Percentiles rank a stretch among this genome's conserved stretches.
Conservation (phyloP, 1,284 basidiomycete species). For the Apiotrichum porosum region DNA sequence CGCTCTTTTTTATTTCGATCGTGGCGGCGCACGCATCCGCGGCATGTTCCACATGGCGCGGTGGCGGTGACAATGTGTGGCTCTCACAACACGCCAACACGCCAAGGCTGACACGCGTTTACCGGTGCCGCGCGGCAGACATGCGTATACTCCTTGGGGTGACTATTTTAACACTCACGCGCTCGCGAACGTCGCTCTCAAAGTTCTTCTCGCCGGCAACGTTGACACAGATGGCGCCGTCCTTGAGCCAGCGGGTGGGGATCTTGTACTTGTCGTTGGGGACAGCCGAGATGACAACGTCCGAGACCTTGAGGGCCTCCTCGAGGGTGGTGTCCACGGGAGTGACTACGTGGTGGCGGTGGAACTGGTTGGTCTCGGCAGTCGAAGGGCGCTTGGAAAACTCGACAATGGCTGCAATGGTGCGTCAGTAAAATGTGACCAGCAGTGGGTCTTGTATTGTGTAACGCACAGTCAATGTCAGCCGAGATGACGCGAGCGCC, state of each 20-base stretch:
- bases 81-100: no score
- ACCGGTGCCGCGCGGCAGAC: no score
- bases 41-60: neutral
- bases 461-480: constrained; percentile 70
- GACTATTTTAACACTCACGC: constrained; percentile 56
- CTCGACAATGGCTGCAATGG: constrained; percentile 53
- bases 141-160: no score
- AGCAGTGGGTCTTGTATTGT: neutral
- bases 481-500: constrained; percentile 87
- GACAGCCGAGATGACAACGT: constrained; percentile 87
- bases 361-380: constrained; percentile 53
- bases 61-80: no score
- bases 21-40: constrained; percentile 25
- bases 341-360: constrained; percentile 78
- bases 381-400: constrained; percentile 76
- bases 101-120: no score
- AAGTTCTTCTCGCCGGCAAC: constrained; percentile 97
- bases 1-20: no score
- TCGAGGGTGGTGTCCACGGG: constrained; percentile 63
- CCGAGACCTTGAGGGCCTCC: constrained; percentile 72
- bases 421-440: constrained; percentile 27
- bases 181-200: constrained; percentile 83
- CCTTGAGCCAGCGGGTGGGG: constrained; percentile 80
- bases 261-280: constrained; percentile 84
- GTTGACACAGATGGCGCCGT: constrained; percentile 88